Evolutionary conservation across 2,329 filamentous ascomycete species (phyloP), one percentile per base, ranked within the genome.

Genomic region (Myriosclerotinia scirpicola): DNA sequence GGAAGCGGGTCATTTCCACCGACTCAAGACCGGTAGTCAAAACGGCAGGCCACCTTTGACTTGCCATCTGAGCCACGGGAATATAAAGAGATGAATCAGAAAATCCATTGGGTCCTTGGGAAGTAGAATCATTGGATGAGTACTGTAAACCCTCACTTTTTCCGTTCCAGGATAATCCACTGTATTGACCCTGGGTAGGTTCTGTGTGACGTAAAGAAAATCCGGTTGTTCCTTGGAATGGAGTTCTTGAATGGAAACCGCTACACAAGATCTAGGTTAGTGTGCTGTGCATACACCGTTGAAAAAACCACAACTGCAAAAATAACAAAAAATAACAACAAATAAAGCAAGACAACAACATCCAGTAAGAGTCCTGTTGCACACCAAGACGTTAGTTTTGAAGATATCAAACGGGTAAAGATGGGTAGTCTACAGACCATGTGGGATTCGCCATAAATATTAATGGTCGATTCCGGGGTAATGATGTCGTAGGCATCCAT

Each of bases 171-270:
- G 68, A 67, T 60, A 70, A 64, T 74, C 69, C 74, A 71, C 71
- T 76, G 70, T 73, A 69, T 68, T 75, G 69, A 64, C 74, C 74
- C 70, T 74, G 72, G 67, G 52, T 66, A 72, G 74, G 73, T 75
- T 73, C 75, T 75, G 75, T 76, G 67, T 73, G 72, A 73, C 63
- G 69, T 52, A 74, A 75, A 74, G 75, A 73, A 76, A 75, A 71
- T 69, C 69, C 71, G 59, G 73, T 53, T 36, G 71, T 66, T 72
- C 71, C 73, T 68, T 70, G 68, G 66, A 71, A 72, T 65, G 64
- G 64, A 52, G 71, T 62, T 70, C 68, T 70, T 67, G 69, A 73
- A 63, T 66, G 70, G 64, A 71, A 72, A 64, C 67, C 68, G 74
- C 74, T 76, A 72, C 68, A 75, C 69, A 54, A 65, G 53, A 73